phyloP scores from a whole-genome alignment of 179 eudicot genomes.

The Beta macrorhiza region DNA sequence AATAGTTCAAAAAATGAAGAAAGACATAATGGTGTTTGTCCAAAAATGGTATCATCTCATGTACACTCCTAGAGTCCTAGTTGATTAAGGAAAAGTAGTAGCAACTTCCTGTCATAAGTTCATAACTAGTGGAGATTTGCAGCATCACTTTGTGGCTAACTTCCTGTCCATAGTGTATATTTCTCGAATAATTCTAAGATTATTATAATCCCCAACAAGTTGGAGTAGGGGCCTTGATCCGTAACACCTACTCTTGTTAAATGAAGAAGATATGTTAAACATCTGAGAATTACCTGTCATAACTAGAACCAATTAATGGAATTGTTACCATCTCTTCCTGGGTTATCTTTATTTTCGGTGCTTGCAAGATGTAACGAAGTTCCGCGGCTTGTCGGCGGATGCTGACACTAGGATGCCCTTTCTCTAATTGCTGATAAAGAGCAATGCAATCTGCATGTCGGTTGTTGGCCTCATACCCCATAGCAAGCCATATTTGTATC shows the following conservation, averaged over 20 bases:
- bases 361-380: slow-evolving; percentile 73
- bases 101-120: too few relatives aligned
- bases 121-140: too few relatives aligned
- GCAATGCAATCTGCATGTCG: slow-evolving; percentile 88
- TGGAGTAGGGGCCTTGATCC: not conserved
- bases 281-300: slow-evolving; percentile 64
- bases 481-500: slow-evolving; percentile 99
- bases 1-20: too few relatives aligned
- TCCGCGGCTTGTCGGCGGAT: slow-evolving; percentile 76
- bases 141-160: too few relatives aligned
- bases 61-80: too few relatives aligned
- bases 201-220: not conserved
- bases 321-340: slow-evolving; percentile 98
- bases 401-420: slow-evolving; percentile 68
- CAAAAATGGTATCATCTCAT: too few relatives aligned
- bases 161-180: too few relatives aligned
- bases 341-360: slow-evolving; percentile 77
- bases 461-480: slow-evolving; percentile 93
- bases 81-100: too few relatives aligned
- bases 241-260: not conserved
- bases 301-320: slow-evolving; percentile 85
- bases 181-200: too few relatives aligned
- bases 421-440: slow-evolving; percentile 69
- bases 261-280: slow-evolving; percentile 7
- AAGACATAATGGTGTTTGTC: too few relatives aligned